Percentiles rank a stretch among this genome's conserved stretches.
Evolutionary conservation across 306 rosid species (phyloP).

Genomic region (Abrus precatorius): DNA sequence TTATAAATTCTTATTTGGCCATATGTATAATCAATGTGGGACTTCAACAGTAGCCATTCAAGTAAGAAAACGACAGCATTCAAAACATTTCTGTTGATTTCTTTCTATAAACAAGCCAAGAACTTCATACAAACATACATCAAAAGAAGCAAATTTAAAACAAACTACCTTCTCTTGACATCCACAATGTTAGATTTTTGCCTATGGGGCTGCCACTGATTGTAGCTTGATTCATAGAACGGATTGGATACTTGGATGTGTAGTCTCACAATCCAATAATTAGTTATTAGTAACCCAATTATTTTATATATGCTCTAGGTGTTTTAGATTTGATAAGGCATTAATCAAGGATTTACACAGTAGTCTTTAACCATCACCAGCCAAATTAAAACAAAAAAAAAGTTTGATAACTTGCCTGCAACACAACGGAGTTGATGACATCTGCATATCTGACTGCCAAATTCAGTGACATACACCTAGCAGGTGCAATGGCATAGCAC

Average conservation of each 20-base stretch:
- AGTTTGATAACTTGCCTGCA: conserved; percentile 73
- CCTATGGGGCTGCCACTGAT: background rate
- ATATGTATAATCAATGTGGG: too few relatives aligned
- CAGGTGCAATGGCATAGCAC: conserved; percentile 92
- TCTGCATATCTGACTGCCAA: conserved; percentile 96
- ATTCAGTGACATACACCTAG: conserved; percentile 90
- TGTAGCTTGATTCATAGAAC: background rate
- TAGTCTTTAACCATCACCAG: conserved; percentile 8
- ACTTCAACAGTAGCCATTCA: background rate
- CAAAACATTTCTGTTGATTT: background rate
- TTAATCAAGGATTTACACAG: conserved; percentile 26
- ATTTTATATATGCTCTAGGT: background rate
- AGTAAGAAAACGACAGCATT: background rate
- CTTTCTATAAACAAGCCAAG: background rate
- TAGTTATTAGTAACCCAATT: background rate
- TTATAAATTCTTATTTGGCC: too few relatives aligned
- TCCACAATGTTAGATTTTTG: conserved; percentile 1
- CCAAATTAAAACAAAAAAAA: conserved; percentile 29
- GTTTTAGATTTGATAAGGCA: conserved; percentile 1
- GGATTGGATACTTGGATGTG: background rate
- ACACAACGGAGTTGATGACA: conserved; percentile 86
- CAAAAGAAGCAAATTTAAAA: background rate
- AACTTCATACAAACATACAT: conserved; percentile 18
- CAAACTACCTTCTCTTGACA: conserved; percentile 13
- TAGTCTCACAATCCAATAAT: background rate